Conservation (phyloP, 306 rosid species). For the Quercus dentata region DNA sequence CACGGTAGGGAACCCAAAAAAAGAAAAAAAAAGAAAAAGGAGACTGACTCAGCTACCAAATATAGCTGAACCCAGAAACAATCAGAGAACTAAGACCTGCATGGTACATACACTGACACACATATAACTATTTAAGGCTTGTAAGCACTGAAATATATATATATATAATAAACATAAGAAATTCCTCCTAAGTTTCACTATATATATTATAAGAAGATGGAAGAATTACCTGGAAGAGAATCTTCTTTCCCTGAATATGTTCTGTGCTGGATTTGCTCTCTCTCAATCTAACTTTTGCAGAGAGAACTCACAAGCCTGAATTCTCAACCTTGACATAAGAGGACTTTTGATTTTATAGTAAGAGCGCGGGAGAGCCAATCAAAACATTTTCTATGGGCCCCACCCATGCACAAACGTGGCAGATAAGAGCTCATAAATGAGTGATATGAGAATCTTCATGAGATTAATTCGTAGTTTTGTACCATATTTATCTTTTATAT, state of each 20-base stretch:
- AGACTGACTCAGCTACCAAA: neutral
- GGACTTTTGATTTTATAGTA: neutral
- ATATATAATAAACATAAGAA: no score
- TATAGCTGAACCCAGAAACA: neutral
- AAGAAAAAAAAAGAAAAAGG: no score
- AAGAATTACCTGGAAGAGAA: slow-evolving; percentile 13
- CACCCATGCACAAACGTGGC: slow-evolving; percentile 35
- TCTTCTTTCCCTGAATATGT: neutral
- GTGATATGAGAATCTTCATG: slow-evolving; percentile 21
- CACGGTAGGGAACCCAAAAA: no score
- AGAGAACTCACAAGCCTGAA: slow-evolving; percentile 25
- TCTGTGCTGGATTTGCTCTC: neutral
- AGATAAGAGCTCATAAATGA: slow-evolving; percentile 65
- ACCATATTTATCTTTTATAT: neutral
- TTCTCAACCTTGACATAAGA: slow-evolving; percentile 16
- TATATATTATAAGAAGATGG: neutral
- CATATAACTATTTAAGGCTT: neutral
- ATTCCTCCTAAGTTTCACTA: no score
- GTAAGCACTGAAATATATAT: neutral
- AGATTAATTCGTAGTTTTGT: neutral
- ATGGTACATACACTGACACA: neutral
- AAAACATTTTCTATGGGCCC: slow-evolving; percentile 29
- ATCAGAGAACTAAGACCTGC: neutral
- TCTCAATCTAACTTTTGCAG: neutral
- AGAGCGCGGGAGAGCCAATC: slow-evolving; percentile 35